Conservation (phyloP, 352 stramenopile species). For the Phytophthora pistaciae region DNA sequence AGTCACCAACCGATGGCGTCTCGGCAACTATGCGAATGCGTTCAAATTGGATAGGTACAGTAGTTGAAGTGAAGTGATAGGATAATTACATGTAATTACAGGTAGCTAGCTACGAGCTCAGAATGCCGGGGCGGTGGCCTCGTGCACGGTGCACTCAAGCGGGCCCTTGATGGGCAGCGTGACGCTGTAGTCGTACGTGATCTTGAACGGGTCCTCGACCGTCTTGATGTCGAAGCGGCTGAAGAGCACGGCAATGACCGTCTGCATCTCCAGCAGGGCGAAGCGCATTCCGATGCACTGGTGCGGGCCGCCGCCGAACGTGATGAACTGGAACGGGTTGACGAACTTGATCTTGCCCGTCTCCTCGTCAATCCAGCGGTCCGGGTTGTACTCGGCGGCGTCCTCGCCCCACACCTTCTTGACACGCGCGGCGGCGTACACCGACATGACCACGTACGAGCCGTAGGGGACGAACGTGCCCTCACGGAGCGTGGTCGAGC, state of each 20-base stretch:
- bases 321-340: slow-evolving; percentile 65
- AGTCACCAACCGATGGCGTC: slow-evolving; percentile 7
- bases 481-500: slow-evolving; percentile 65
- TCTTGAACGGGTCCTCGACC: slow-evolving; percentile 40
- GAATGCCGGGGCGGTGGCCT: slow-evolving; percentile 27
- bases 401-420: slow-evolving; percentile 63
- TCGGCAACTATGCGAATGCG: neutral
- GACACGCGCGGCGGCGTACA: slow-evolving; percentile 60
- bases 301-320: slow-evolving; percentile 63
- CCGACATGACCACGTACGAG: slow-evolving; percentile 55
- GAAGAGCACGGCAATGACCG: slow-evolving; percentile 46
- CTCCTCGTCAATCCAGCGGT: slow-evolving; percentile 61
- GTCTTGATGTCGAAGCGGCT: slow-evolving; percentile 53
- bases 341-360: slow-evolving; percentile 47
- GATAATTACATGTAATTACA: neutral
- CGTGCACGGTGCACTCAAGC: slow-evolving; percentile 33
- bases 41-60: too few relatives aligned
- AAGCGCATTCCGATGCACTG: slow-evolving; percentile 63
- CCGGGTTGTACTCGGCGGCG: slow-evolving; percentile 45
- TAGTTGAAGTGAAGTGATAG: neutral
- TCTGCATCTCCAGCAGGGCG: slow-evolving; percentile 61
- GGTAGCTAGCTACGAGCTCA: slow-evolving; percentile 13
- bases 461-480: slow-evolving; percentile 61
- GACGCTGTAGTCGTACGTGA: slow-evolving; percentile 56
- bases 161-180: slow-evolving; percentile 47